phyloP scores from a whole-genome alignment of 2,329 filamentous ascomycete genomes.

The Fusarium pseudonygamai region DNA sequence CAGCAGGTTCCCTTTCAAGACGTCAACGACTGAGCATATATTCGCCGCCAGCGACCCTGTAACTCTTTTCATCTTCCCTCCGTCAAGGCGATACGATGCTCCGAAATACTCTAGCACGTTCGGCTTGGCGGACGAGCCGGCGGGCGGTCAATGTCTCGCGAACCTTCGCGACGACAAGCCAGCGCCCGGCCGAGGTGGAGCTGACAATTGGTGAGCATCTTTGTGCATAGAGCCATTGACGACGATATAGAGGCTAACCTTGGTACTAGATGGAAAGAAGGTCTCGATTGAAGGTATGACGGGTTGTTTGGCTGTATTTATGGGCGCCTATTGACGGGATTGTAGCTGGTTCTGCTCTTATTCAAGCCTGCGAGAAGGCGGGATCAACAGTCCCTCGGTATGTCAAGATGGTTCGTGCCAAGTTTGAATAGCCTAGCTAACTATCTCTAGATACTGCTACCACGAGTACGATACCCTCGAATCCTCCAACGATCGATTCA shows the following conservation, averaged over 20 bases:
- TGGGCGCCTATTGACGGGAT: conserved; percentile 49
- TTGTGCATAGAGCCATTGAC: conserved; percentile 45
- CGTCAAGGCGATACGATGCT: conserved; percentile 73
- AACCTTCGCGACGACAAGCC: conserved; percentile 82
- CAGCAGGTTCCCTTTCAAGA: conserved; percentile 51
- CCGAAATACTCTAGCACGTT: conserved; percentile 73
- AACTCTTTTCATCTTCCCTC: conserved; percentile 53
- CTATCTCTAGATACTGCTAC: conserved; percentile 84
- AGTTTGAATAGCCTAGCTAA: conserved; percentile 47
- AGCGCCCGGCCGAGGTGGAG: conserved; percentile 90
- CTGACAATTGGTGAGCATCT: conserved; percentile 82
- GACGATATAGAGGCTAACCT: conserved; percentile 45
- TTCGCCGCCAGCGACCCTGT: conserved; percentile 48
- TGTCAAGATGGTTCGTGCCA: conserved; percentile 40
- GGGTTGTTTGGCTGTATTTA: conserved; percentile 24
- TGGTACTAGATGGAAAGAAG: conserved; percentile 86
- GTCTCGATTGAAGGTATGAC: conserved; percentile 91
- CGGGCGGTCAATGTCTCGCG: conserved; percentile 71
- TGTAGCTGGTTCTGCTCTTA: conserved; percentile 92
- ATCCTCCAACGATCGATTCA: conserved; percentile 41
- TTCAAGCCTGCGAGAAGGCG: conserved; percentile 99
- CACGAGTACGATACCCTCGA: conserved; percentile 77
- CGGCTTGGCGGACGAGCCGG: conserved; percentile 72
- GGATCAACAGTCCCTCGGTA: conserved; percentile 88
- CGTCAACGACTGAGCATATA: conserved; percentile 54